Base-by-base conservation (phyloP, 1,139 yeast genomes). In the Pichia cactophila region DNA sequence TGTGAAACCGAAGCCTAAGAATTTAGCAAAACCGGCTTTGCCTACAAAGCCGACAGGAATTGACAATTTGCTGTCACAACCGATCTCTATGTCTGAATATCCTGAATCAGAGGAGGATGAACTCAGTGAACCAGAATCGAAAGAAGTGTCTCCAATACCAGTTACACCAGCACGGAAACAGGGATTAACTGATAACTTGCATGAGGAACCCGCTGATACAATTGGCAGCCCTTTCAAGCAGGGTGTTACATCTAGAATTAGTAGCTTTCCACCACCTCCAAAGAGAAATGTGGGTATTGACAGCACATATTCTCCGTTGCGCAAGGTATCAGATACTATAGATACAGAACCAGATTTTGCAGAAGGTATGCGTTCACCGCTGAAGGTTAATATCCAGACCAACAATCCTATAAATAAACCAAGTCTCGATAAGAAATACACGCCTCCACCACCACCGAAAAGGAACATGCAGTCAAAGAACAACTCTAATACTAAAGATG, bases 11-110 rank as follows among this genome's bases (percentile, higher is more conserved):
- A 56, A 56, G 37, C 58, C 58, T 17, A 55, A 46, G 53, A 55
- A 39, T 45, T 54, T 42, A 41, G 65, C 70, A 23, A 71, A 3
- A 44, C 39, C 14, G 43, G 47, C 23, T 11, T 9, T 14, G 10
- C 38, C 38, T 5, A 20, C 12, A 2, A 35, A 35, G 23, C 38
- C 38, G 23, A 14, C 38, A 16, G 38, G 23, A 16, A 31, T 31
- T 31, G 35, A 31, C 12, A 14, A 12, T 31, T 14, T 31, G n/a
- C n/a, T 35, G 10, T 35, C 38, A 11, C 38, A 35, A 11, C 54
- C 54, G 20, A 48, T 49, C 26, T 44, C 38, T 8, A 46, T 51
- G 46, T 28, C 49, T 5, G 28, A 44, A 6, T 45, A 45, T 35
- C 17, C 33, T 2, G 51, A 47, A 9, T 33, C 50, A 4, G 54